These are phyloP conservation scores for Tricholoma furcatifolium DNA, from an alignment of 768 basidiomycete genomes.

Conservation along the genomic window DNA sequence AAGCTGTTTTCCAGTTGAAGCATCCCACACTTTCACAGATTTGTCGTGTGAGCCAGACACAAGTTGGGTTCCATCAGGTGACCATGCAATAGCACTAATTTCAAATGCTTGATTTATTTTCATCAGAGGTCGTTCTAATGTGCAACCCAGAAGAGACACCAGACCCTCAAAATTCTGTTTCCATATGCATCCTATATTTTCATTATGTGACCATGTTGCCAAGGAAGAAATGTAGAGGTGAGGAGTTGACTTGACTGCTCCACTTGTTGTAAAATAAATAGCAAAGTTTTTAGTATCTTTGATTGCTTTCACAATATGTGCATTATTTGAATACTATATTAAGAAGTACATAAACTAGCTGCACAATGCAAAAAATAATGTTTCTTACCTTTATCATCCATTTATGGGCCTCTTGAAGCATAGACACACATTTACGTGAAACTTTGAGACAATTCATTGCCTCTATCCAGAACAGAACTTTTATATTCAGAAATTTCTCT, in stretches of 20 bases:
- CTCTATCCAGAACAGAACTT: neutral
- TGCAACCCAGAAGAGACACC: neutral
- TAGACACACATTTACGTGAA: neutral
- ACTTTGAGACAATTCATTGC: neutral
- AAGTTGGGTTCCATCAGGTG: neutral
- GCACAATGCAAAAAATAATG: neutral
- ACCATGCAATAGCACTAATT: neutral
- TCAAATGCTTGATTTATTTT: too few relatives aligned
- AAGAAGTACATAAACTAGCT: neutral
- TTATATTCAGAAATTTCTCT: neutral
- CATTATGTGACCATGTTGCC: constrained; percentile 17
- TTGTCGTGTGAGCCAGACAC: neutral
- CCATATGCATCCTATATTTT: neutral
- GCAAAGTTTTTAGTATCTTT: too few relatives aligned
- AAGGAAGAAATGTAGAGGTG: constrained; percentile 24
- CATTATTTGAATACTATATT: neutral
- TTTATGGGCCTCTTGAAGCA: neutral
- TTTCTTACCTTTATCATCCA: neutral
- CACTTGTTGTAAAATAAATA: too few relatives aligned
- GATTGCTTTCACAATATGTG: neutral
- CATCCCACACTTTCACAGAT: neutral
- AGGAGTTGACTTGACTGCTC: too few relatives aligned
- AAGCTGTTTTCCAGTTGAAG: neutral
- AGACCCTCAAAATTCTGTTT: neutral
- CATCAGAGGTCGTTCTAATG: neutral